Conservation (phyloP, 331 rosid species). For the Stylosanthes scabra region DNA sequence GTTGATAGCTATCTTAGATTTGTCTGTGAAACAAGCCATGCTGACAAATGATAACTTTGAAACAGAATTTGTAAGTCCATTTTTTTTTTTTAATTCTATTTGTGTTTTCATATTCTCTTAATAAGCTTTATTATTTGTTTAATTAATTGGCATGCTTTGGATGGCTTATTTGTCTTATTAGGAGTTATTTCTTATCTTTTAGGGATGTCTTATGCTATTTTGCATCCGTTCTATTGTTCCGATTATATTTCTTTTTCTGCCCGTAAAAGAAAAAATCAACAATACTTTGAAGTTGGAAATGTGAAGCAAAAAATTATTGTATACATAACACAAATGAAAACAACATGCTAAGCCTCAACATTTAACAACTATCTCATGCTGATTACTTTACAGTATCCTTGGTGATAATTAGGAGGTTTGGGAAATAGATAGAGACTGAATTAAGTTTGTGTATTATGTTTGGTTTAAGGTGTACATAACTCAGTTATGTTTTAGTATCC, state of each 20-base stretch:
- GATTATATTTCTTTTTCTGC: neutral
- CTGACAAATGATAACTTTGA: conserved; percentile 69
- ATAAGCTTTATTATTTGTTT: neutral
- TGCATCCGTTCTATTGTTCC: neutral
- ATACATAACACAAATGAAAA: conserved; percentile 16
- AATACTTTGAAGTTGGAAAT: conserved; percentile 26
- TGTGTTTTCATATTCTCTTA: conserved; percentile 22
- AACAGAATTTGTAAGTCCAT: conserved; percentile 82
- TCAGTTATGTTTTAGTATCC: no score
- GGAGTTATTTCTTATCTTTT: neutral
- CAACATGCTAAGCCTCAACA: neutral
- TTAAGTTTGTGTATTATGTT: no score
- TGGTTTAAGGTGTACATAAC: no score
- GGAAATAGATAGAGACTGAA: no score
- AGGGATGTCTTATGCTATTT: neutral
- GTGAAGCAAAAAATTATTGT: conserved; percentile 11
- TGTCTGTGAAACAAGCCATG: conserved; percentile 80
- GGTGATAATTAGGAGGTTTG: neutral
- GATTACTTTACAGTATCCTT: conserved; percentile 3
- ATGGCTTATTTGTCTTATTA: neutral
- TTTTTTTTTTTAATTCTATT: conserved; percentile 10
- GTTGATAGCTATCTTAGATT: conserved; percentile 65
- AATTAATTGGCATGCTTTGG: neutral
- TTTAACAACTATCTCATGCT: conserved; percentile 1
- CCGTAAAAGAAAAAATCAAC: neutral